Evolutionary conservation across 768 basidiomycete species (phyloP), one percentile per base, ranked within the genome.

Genomic region (Calvatia gigantea): DNA sequence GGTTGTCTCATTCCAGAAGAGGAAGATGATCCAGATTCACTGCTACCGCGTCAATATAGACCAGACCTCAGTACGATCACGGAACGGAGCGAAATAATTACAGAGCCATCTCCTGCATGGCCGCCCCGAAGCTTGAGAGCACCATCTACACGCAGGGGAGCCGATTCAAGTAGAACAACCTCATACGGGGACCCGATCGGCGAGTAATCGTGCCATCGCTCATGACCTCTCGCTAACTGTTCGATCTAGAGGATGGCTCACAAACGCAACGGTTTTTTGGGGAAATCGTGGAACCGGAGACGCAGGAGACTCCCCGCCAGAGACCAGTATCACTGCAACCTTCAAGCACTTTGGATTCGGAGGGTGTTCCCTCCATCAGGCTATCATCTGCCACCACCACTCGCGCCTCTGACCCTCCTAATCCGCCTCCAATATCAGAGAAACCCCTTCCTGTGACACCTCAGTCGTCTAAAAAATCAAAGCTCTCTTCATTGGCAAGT

Each of bases 121-220:
- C 74, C 74, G 27, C 71, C 76, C 27, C 69, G 70, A 37, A 73
- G 14, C 9, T 28, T 56, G n/a, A 32, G 17, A 17, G 46, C 9
- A 35, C 41, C 43, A 14, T 50, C 51, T 11, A 45, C 51, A 17
- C 43, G 37, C 43, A 56, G 46, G 19, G 46, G 41, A 33, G 47
- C 48, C n/a, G 43, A 68, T 69, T 72, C 73, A 9, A 74, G 73
- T 51, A 71, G 73, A 21, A 76, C 75, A 0, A 83, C 85, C 12
- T 84, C 85, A 1, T 90, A 89, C 60, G 87, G 87, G 3, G 75
- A 78, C 57, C 66, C 83, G 17, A 72, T 89, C 44, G 81, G 87
- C 83, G 60, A 54, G 82, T 67, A 9, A 37, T 15, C n/a, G 17
- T 41, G 6, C 1, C 14, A 35, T 46, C 5, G 33, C 15, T 14